phyloP scores from a whole-genome alignment of 2,329 filamentous ascomycete genomes.

The Chaetomiaceae sp. region DNA sequence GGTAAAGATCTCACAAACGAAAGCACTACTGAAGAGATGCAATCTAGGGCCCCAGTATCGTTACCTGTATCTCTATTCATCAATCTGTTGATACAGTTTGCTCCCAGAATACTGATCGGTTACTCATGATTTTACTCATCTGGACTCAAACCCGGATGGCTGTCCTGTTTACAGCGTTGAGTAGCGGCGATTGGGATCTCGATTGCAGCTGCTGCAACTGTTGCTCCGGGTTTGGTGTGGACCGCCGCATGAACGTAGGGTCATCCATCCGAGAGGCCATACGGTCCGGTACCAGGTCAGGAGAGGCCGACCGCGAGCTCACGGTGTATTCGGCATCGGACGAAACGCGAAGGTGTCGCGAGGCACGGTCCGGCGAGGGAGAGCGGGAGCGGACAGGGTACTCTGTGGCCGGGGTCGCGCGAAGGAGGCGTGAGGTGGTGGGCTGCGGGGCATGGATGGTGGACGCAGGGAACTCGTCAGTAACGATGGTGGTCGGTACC shows the following conservation, averaged over 20 bases:
- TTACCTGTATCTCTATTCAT: neutral
- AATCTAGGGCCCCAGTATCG: neutral
- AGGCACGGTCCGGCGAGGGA: constrained; percentile 51
- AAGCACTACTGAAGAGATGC: neutral
- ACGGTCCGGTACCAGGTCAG: constrained; percentile 55
- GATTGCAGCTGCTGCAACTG: neutral
- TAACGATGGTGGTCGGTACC: constrained; percentile 33
- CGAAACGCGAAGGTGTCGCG: constrained; percentile 45
- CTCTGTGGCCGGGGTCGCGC: constrained; percentile 49
- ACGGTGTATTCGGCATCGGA: constrained; percentile 50
- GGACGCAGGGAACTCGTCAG: constrained; percentile 40
- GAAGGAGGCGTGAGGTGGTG: constrained; percentile 48
- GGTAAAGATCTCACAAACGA: too few relatives aligned
- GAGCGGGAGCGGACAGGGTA: constrained; percentile 51
- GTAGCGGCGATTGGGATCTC: too few relatives aligned
- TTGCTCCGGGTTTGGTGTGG: constrained; percentile 45
- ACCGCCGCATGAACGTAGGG: constrained; percentile 36
- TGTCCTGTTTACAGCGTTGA: neutral
- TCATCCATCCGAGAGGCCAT: constrained; percentile 54
- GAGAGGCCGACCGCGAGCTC: constrained; percentile 50
- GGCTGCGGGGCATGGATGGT: constrained; percentile 50
- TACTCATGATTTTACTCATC: neutral
- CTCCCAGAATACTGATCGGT: neutral
- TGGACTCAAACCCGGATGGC: neutral
- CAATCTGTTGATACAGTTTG: neutral